A percentile compares a stretch with the other conserved stretches of the same genome.
Evolutionary conservation across 257 asterid genomes (phyloP).

Genomic region (Asclepias syriaca): DNA sequence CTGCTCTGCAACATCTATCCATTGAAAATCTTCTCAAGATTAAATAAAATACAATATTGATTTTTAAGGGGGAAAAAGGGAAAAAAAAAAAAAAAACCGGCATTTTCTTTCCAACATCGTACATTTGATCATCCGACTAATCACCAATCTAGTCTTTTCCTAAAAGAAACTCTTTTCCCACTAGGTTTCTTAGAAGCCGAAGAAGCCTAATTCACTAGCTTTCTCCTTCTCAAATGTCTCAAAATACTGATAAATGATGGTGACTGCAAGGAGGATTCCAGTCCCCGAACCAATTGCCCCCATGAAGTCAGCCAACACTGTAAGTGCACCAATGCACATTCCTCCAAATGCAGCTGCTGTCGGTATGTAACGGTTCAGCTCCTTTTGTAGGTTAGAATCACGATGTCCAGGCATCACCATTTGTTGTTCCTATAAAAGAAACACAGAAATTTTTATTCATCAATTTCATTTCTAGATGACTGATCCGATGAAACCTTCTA

Average conservation of each 20-base stretch:
- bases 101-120: not conserved
- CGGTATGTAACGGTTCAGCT: constrained; percentile 85
- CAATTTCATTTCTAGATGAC: too few species aligned
- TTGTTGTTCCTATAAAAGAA: constrained; percentile 71
- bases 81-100: not conserved
- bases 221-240: constrained; percentile 93
- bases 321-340: constrained; percentile 81
- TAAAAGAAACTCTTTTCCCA: not conserved
- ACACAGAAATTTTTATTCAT: not conserved
- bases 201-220: constrained; percentile 85
- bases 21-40: too few species aligned
- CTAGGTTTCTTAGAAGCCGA: constrained; percentile 48
- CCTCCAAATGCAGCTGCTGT: constrained; percentile 96
- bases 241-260: constrained; percentile 82
- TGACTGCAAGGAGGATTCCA: constrained; percentile 76
- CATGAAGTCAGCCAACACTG: constrained; percentile 89
- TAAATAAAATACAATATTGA: too few species aligned
- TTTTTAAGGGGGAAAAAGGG: too few species aligned
- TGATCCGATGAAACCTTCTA: too few species aligned
- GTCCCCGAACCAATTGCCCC: constrained; percentile 95
- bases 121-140: not conserved
- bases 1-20: too few species aligned
- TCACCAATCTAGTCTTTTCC: not conserved
- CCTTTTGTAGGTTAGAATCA: constrained; percentile 78
- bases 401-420: constrained; percentile 97